Conservation (phyloP, 306 rosid species). For the Acacia confusa region DNA sequence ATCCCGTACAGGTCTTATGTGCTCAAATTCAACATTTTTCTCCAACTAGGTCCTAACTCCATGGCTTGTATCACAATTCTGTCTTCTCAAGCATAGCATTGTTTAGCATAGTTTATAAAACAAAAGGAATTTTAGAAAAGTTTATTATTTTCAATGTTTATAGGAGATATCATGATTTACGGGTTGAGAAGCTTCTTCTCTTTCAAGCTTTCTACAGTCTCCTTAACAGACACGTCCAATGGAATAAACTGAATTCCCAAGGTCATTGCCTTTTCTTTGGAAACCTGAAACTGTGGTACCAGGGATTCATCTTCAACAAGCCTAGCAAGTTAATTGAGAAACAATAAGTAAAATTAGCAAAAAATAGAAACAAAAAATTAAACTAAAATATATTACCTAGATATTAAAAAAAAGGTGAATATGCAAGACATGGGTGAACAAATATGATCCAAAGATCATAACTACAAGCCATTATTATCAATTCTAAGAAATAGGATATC, state of each 20-base stretch:
- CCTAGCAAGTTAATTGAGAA: neutral
- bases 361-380: neutral
- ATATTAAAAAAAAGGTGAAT: neutral
- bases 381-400: neutral
- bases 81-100: neutral
- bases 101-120: neutral
- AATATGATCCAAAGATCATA: neutral
- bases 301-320: neutral
- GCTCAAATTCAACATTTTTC: neutral
- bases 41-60: neutral
- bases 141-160: neutral
- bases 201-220: neutral
- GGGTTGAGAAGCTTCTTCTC: neutral
- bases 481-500: neutral
- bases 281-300: neutral
- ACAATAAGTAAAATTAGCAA: neutral
- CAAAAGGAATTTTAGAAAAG: neutral
- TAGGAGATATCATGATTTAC: neutral
- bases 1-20: neutral
- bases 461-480: neutral
- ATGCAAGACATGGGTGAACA: neutral
- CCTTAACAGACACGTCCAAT: neutral
- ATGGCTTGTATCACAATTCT: neutral
- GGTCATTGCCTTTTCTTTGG: neutral
- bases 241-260: neutral